phyloP scores from a whole-genome alignment of 768 basidiomycete species.

The Chalciporus pseudorubinellus region DNA sequence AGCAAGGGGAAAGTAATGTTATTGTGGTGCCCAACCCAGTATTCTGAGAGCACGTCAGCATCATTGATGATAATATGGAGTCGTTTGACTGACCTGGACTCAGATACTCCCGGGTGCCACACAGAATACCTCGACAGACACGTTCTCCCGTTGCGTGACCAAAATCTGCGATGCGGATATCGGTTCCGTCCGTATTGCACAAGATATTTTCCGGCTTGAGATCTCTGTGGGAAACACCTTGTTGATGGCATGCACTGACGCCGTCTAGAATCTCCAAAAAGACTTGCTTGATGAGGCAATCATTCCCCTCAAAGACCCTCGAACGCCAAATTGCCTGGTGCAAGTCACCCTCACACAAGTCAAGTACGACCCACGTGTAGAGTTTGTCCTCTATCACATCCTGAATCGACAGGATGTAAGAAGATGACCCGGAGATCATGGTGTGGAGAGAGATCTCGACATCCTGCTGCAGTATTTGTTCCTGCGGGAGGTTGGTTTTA shows the following conservation, averaged over 20 bases:
- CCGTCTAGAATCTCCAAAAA: constrained; percentile 80
- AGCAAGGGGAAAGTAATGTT: constrained; percentile 21
- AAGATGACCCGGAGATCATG: constrained; percentile 43
- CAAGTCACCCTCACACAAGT: constrained; percentile 62
- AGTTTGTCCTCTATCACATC: constrained; percentile 54
- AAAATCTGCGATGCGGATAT: constrained; percentile 73
- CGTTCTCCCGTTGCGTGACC: constrained; percentile 55
- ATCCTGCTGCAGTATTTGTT: constrained; percentile 55
- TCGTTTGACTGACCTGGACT: constrained; percentile 58
- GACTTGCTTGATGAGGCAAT: constrained; percentile 56
- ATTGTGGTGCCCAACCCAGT: constrained; percentile 40
- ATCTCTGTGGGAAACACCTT: constrained; percentile 78
- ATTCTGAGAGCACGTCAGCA: constrained; percentile 43
- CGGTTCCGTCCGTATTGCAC: constrained; percentile 49
- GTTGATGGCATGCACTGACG: constrained; percentile 67
- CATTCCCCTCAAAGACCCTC: constrained; percentile 52
- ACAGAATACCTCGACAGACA: constrained; percentile 49
- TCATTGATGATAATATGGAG: neutral
- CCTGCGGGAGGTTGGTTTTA: constrained; percentile 46
- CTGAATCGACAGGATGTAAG: constrained; percentile 66
- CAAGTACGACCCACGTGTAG: constrained; percentile 67
- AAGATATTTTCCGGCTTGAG: constrained; percentile 86
- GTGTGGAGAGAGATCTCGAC: constrained; percentile 64
- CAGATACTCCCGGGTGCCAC: constrained; percentile 65
- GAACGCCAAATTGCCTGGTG: constrained; percentile 54